Percentiles rank a stretch among this genome's conserved stretches.
Conservation (phyloP, 1,139 yeast species). For the Candida sanyaensis region DNA sequence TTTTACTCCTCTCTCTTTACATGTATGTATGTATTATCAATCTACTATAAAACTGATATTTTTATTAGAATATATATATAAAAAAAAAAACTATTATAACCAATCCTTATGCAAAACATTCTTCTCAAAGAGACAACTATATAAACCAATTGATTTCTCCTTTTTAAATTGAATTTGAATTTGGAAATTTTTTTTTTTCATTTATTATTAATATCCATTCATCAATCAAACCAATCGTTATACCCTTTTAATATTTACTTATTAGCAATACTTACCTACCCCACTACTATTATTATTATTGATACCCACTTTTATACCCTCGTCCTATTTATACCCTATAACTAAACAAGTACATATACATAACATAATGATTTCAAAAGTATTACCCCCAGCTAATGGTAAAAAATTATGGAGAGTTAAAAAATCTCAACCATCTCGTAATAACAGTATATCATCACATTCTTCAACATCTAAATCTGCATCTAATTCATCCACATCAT, state of each 20-base stretch:
- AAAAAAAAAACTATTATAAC: no score
- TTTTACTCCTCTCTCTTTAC: neutral
- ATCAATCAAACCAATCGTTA: neutral
- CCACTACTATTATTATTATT: neutral
- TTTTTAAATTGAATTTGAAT: neutral
- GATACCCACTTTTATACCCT: conserved; percentile 2
- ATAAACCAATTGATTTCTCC: conserved; percentile 1
- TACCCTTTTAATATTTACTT: neutral
- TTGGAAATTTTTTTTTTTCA: neutral
- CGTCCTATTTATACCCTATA: conserved; percentile 1
- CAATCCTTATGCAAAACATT: no score
- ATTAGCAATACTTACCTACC: neutral
- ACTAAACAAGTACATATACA: neutral
- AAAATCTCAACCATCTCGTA: conserved; percentile 24
- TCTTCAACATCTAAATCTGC: conserved; percentile 7
- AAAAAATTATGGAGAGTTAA: conserved; percentile 53
- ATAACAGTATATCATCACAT: conserved; percentile 11
- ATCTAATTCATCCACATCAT: neutral
- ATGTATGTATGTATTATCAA: no score
- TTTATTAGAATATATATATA: no score
- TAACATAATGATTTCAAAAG: conserved; percentile 4
- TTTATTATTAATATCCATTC: neutral
- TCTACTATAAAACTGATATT: no score
- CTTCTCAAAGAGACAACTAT: neutral
- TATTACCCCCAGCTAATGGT: conserved; percentile 48